phyloP scores from a whole-genome alignment of 2,329 filamentous ascomycete species.

The Didymella keratinophila region DNA sequence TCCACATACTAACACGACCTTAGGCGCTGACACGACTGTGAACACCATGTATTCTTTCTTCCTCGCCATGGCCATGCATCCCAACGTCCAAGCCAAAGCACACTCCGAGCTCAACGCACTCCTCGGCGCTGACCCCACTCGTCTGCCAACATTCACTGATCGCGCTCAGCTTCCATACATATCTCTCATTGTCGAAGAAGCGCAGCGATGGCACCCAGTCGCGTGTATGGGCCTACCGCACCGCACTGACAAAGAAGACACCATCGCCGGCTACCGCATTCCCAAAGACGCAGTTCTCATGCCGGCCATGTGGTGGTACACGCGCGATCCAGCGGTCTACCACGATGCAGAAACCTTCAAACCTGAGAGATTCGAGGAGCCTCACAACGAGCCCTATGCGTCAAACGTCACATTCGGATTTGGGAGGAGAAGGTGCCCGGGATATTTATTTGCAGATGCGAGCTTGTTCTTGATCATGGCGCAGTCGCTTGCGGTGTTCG shows the following conservation, averaged over 20 bases:
- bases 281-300: conserved; percentile 51
- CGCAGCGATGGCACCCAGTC: conserved; percentile 53
- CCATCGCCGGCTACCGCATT: conserved; percentile 51
- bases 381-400: conserved; percentile 50
- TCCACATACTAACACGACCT: not conserved
- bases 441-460: conserved; percentile 53
- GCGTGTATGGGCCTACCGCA: conserved; percentile 46
- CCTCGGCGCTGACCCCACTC: conserved; percentile 48
- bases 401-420: conserved; percentile 49
- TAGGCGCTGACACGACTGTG: conserved; percentile 54
- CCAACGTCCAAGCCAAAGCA: conserved; percentile 57
- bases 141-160: conserved; percentile 60
- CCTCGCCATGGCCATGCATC: conserved; percentile 62
- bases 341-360: conserved; percentile 51
- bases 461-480: conserved; percentile 53
- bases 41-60: conserved; percentile 56
- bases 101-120: conserved; percentile 58
- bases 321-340: conserved; percentile 51
- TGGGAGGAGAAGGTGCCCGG: conserved; percentile 55
- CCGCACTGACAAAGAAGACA: conserved; percentile 43
- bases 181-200: conserved; percentile 47
- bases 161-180: conserved; percentile 52
- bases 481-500: conserved; percentile 58
- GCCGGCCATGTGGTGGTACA: conserved; percentile 53
- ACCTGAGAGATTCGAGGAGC: conserved; percentile 54